phyloP scores from a whole-genome alignment of 2,329 filamentous ascomycete species.

The Sporothrix euskadiensis region DNA sequence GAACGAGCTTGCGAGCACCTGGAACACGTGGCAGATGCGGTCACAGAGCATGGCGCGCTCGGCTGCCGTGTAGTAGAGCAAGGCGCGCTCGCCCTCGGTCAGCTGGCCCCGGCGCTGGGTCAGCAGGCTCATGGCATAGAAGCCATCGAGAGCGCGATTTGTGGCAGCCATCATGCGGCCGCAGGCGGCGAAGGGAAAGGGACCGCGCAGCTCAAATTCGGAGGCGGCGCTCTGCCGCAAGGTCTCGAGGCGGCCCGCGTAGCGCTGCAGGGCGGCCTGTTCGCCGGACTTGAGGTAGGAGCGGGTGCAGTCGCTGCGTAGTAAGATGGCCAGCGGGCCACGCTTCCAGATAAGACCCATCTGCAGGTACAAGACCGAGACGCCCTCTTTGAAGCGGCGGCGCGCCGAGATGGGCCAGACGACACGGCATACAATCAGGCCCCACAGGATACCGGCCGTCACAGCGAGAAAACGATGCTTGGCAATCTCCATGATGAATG shows the following conservation, averaged over 20 bases:
- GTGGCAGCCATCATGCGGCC: constrained; percentile 76
- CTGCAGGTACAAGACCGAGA: constrained; percentile 88
- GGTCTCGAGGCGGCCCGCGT: constrained; percentile 70
- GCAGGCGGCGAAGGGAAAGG: constrained; percentile 76
- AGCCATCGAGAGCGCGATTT: constrained; percentile 82
- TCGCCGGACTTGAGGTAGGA: constrained; percentile 87
- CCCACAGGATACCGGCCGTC: constrained; percentile 85
- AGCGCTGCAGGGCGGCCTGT: constrained; percentile 82
- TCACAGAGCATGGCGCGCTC: constrained; percentile 82
- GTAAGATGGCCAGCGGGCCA: constrained; percentile 76
- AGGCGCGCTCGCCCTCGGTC: constrained; percentile 75
- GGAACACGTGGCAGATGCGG: constrained; percentile 83
- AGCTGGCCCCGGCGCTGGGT: constrained; percentile 76
- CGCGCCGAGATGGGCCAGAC: constrained; percentile 94
- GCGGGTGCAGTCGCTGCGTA: constrained; percentile 57
- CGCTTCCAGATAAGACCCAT: constrained; percentile 97
- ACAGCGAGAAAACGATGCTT: constrained; percentile 86
- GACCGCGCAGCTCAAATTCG: constrained; percentile 85
- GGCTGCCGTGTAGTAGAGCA: constrained; percentile 74
- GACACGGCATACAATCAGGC: constrained; percentile 81
- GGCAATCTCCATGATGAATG: constrained; percentile 84
- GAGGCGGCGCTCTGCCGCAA: constrained; percentile 72
- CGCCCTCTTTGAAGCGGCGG: constrained; percentile 81
- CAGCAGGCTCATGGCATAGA: constrained; percentile 94
- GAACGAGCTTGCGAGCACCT: constrained; percentile 86